phyloP scores from a whole-genome alignment of 768 basidiomycete species.

The Pleurotus djamor region DNA sequence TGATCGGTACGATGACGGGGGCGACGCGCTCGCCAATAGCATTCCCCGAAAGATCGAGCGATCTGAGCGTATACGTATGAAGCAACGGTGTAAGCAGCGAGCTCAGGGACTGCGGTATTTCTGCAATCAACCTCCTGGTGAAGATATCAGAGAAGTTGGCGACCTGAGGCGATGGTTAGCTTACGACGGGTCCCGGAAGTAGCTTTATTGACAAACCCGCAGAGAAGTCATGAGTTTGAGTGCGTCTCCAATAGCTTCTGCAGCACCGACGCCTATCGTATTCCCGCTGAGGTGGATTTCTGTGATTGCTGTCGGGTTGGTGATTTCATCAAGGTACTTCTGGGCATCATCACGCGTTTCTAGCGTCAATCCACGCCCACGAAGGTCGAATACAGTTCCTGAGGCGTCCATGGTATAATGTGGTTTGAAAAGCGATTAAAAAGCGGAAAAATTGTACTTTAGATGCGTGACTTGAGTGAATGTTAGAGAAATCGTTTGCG shows the following conservation, averaged over 20 bases:
- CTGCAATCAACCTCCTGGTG: slow-evolving; percentile 92
- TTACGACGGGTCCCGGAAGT: background rate
- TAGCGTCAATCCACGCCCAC: slow-evolving; percentile 78
- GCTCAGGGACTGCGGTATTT: slow-evolving; percentile 88
- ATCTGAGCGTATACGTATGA: slow-evolving; percentile 75
- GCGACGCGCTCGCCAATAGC: slow-evolving; percentile 96
- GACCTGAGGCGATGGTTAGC: slow-evolving; percentile 44
- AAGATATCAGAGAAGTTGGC: slow-evolving; percentile 98
- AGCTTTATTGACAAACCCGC: slow-evolving; percentile 49
- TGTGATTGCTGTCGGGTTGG: slow-evolving; percentile 63
- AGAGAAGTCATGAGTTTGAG: slow-evolving; percentile 64
- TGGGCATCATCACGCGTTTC: slow-evolving; percentile 73
- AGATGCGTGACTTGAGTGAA: background rate
- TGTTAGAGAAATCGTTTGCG: background rate
- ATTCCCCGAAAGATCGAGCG: slow-evolving; percentile 92
- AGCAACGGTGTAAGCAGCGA: slow-evolving; percentile 88
- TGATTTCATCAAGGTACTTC: slow-evolving; percentile 61
- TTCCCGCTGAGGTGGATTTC: slow-evolving; percentile 95
- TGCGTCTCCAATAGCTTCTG: slow-evolving; percentile 78
- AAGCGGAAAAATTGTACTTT: background rate
- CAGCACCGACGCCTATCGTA: slow-evolving; percentile 90
- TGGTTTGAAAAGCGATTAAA: background rate
- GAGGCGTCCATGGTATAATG: slow-evolving; percentile 20
- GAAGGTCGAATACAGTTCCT: slow-evolving; percentile 38
- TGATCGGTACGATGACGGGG: slow-evolving; percentile 89